Evolutionary conservation across 495 filamentous ascomycete species (phyloP), one percentile per base, ranked within the genome.

Genomic region (Penicillium malachiteum): DNA sequence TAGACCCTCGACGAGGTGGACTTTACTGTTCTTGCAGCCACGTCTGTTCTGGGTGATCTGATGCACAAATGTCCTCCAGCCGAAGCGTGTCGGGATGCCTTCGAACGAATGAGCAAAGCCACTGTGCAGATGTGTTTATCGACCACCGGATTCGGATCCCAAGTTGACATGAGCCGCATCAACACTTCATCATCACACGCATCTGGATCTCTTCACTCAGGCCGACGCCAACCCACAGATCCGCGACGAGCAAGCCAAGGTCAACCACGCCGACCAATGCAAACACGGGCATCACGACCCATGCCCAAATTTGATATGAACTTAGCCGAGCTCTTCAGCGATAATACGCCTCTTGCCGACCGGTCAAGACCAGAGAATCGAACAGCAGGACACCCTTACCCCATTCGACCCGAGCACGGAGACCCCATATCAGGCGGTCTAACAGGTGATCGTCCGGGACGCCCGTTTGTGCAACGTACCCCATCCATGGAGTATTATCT

Each of bases 1-100:
- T 60, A 94, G 89, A 87, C 90, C 5, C 86, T 96, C 71, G 92
- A 97, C 59, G 93, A 97, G 65, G 91, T 97, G 16, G 93, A 97
- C 64, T 96, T 96, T 65, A 96, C 93, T 9, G 89, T 97, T 17
- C 81, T 96, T 48, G 90, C 92, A n/a, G 93, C 91, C 18, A 96
- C 87, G 14, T 96, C 93, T n/a, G 87, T 92, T 4, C 75, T 92
- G 2, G 81, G 80, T 7, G 88, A 91, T 63, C 67, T 92, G 46
- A 87, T 87, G 56, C 83, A 87, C 50, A 89, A 89, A 67, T 92
- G 88, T 61, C 89, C 88, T 10, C 88, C 88, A 0, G 88, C 88
- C 7, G 87, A 90, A 75, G 87, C 87, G 26, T 97, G 93, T 63
- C 83, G 91, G 3, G 93, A 97, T 68, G 92, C 93, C 11, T 96